These are phyloP conservation scores for Hypoxylon lienhwacheense DNA, from an alignment of 495 filamentous ascomycete genomes.

Conservation along the genomic window DNA sequence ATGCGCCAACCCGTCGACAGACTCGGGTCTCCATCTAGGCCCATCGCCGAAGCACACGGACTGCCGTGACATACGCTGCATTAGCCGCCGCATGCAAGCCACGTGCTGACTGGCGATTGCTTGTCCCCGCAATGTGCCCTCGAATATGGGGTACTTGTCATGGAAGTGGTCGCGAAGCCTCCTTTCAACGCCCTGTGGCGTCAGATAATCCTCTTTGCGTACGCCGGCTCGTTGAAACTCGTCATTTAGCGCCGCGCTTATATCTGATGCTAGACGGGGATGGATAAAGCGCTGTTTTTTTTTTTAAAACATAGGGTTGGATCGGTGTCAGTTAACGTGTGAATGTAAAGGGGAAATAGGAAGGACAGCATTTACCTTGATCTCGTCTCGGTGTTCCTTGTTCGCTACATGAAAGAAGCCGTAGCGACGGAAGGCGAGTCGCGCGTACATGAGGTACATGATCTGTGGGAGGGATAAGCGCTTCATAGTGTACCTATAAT, in stretches of 20 bases:
- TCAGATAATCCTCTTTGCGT: constrained; percentile 15
- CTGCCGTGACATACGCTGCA: constrained; percentile 18
- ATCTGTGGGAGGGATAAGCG: constrained; percentile 11
- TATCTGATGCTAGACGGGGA: not conserved
- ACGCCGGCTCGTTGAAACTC: constrained; percentile 3
- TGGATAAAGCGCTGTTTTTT: constrained; percentile 3
- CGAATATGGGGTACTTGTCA: constrained; percentile 24
- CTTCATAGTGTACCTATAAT: too few relatives aligned
- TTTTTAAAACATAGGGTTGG: too few relatives aligned
- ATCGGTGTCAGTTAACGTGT: too few relatives aligned
- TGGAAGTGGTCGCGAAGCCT: constrained; percentile 17
- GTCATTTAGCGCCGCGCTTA: not conserved
- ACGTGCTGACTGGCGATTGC: constrained; percentile 15
- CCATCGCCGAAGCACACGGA: constrained; percentile 25
- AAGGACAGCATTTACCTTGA: constrained; percentile 1
- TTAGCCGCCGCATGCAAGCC: constrained; percentile 16
- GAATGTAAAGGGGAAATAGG: not conserved
- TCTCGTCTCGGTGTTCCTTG: constrained; percentile 3
- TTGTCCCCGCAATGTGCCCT: constrained; percentile 18
- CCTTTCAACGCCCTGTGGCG: constrained; percentile 16
- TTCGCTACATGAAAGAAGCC: constrained; percentile 11
- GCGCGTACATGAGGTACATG: constrained; percentile 21
- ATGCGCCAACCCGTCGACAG: constrained; percentile 7
- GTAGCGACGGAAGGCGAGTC: constrained; percentile 21
- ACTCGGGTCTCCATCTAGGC: constrained; percentile 19